These are phyloP conservation scores for Candida endomychidarum DNA, from an alignment of 805 yeast species.

Conservation along the genomic window DNA sequence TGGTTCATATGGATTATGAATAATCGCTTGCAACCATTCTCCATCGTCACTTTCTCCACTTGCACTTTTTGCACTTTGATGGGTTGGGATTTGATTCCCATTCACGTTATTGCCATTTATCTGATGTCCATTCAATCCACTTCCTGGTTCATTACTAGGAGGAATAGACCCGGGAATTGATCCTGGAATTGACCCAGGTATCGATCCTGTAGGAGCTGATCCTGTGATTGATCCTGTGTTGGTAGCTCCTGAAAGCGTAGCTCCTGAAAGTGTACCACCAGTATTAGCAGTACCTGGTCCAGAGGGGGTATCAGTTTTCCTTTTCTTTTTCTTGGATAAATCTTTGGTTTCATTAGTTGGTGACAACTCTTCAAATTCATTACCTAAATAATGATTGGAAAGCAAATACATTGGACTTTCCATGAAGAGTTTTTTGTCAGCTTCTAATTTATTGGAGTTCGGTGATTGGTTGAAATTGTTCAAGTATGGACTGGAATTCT, in stretches of 20 bases:
- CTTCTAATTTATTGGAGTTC: neutral
- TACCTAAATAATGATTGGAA: constrained; percentile 1
- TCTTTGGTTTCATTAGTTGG: constrained; percentile 1
- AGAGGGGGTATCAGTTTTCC: neutral
- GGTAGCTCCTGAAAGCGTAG: too few species aligned
- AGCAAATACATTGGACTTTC: constrained; percentile 4
- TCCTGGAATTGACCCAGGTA: neutral
- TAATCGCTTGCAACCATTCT: constrained; percentile 71
- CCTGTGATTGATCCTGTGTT: neutral
- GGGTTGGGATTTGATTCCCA: neutral
- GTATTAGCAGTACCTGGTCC: neutral
- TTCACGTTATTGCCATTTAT: neutral
- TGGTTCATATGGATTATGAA: constrained; percentile 63
- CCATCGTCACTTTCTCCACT: constrained; percentile 23
- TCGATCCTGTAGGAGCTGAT: neutral
- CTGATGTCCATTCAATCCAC: neutral
- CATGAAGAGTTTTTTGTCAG: neutral
- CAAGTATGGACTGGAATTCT: neutral
- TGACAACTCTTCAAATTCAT: constrained; percentile 2
- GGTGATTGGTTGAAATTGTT: neutral
- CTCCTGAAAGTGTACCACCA: neutral
- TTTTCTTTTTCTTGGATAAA: neutral
- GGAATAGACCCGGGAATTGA: neutral
- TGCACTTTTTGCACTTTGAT: neutral
- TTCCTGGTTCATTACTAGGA: neutral